phyloP scores from a whole-genome alignment of 768 basidiomycete species.

The Tylopilus sp. region DNA sequence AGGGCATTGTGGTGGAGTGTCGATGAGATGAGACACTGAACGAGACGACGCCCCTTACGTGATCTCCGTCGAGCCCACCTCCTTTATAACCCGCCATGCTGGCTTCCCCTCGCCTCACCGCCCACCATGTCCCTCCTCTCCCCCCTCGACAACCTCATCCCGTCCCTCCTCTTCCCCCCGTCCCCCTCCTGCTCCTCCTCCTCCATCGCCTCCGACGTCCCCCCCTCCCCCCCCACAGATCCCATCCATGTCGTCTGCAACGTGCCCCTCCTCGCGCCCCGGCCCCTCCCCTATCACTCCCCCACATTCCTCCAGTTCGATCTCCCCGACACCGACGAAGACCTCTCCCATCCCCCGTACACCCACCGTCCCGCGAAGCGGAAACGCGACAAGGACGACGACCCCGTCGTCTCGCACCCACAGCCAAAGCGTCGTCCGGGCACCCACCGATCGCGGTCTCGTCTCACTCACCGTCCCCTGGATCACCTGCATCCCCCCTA shows the following conservation, averaged over 20 bases:
- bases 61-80: background rate
- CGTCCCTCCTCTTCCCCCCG: conserved; percentile 22
- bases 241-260: conserved; percentile 55
- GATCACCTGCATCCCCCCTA: conserved; percentile 2
- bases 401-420: conserved; percentile 14
- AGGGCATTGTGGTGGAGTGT: conserved; percentile 5
- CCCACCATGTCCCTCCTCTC: conserved; percentile 3
- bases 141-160: conserved; percentile 25
- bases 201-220: conserved; percentile 21
- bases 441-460: conserved; percentile 18
- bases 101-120: background rate
- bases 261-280: conserved; percentile 65
- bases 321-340: conserved; percentile 63
- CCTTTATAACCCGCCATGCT: conserved; percentile 5
- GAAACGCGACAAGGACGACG: conserved; percentile 37
- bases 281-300: conserved; percentile 66
- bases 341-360: conserved; percentile 69
- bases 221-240: conserved; percentile 24
- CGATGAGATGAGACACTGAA: background rate
- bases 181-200: conserved; percentile 21
- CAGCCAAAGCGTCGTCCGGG: conserved; percentile 26
- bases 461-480: conserved; percentile 9
- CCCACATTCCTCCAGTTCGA: conserved; percentile 69
- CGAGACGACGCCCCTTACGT: conserved; percentile 3
- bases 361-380: conserved; percentile 53